Percentiles rank a stretch among this genome's conserved stretches.
Conservation (phyloP, 148 eudicot genomes). For the Selenicereus undatus region DNA sequence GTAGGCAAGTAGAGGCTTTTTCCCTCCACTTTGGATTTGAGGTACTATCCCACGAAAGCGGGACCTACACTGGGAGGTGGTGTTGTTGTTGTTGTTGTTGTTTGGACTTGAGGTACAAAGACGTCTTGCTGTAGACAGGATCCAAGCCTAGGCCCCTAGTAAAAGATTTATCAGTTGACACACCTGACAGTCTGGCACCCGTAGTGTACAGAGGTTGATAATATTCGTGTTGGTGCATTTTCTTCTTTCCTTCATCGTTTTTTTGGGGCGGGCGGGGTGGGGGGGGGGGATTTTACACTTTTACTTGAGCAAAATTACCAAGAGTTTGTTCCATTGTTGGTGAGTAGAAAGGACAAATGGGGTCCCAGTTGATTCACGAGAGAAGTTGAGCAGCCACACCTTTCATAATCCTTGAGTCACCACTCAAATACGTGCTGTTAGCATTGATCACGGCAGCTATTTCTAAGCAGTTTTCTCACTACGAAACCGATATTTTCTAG, state of each 20-base stretch:
- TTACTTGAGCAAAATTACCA: neutral
- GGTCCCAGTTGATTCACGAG: slow-evolving; percentile 74
- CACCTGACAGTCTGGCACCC: too few relatives aligned
- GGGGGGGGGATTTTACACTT: too few relatives aligned
- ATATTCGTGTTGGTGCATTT: neutral
- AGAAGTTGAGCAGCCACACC: slow-evolving; percentile 34
- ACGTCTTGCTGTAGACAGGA: too few relatives aligned
- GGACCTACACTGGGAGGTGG: too few relatives aligned
- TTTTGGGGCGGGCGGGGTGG: too few relatives aligned
- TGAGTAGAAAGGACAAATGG: slow-evolving; percentile 30
- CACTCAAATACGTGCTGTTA: neutral
- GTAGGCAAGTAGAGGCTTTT: too few relatives aligned
- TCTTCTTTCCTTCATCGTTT: neutral
- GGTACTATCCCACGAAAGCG: too few relatives aligned
- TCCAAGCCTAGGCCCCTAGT: too few relatives aligned
- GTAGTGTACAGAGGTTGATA: neutral
- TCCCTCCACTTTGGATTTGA: too few relatives aligned
- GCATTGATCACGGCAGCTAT: neutral
- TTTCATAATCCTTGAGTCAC: slow-evolving; percentile 32
- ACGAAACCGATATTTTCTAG: neutral
- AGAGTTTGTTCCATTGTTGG: slow-evolving; percentile 21
- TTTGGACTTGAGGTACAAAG: too few relatives aligned
- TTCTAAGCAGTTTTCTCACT: neutral
- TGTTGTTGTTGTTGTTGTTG: too few relatives aligned
- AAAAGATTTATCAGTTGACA: too few relatives aligned